phyloP scores from a whole-genome alignment of 768 basidiomycete species.

The Lentinula detonsa region DNA sequence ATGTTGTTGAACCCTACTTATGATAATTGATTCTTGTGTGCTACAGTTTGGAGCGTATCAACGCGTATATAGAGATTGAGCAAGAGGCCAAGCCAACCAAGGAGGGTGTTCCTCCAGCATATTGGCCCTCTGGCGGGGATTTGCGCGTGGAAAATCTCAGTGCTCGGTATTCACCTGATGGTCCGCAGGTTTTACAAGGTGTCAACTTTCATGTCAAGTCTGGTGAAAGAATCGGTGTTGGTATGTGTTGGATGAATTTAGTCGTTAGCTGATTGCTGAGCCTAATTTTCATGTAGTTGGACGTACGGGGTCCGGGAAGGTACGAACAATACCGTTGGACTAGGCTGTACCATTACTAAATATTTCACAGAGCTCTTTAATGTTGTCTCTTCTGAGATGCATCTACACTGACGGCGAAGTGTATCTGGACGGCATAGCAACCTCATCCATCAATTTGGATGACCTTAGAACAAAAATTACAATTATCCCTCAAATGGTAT shows the following conservation, averaged over 20 bases:
- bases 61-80: constrained; percentile 40
- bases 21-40: constrained; percentile 12
- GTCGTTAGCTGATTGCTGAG: background rate
- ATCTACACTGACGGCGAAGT: constrained; percentile 44
- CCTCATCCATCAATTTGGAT: constrained; percentile 36
- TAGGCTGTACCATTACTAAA: background rate
- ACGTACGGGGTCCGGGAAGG: constrained; percentile 53
- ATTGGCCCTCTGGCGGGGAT: constrained; percentile 45
- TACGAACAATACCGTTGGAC: constrained; percentile 15
- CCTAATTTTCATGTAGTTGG: constrained; percentile 31
- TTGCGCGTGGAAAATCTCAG: constrained; percentile 36
- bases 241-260: constrained; percentile 1
- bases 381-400: constrained; percentile 42
- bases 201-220: constrained; percentile 36
- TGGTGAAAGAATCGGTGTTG: constrained; percentile 42
- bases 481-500: constrained; percentile 32
- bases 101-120: constrained; percentile 38
- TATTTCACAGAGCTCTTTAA: constrained; percentile 30
- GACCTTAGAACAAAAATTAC: constrained; percentile 40
- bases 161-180: constrained; percentile 34
- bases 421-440: constrained; percentile 35
- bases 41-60: constrained; percentile 27
- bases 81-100: constrained; percentile 33
- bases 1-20: background rate
- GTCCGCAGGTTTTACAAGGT: constrained; percentile 38